Base-by-base conservation (phyloP, 345 rosid genomes). In the Pseudoturritis turrita region DNA sequence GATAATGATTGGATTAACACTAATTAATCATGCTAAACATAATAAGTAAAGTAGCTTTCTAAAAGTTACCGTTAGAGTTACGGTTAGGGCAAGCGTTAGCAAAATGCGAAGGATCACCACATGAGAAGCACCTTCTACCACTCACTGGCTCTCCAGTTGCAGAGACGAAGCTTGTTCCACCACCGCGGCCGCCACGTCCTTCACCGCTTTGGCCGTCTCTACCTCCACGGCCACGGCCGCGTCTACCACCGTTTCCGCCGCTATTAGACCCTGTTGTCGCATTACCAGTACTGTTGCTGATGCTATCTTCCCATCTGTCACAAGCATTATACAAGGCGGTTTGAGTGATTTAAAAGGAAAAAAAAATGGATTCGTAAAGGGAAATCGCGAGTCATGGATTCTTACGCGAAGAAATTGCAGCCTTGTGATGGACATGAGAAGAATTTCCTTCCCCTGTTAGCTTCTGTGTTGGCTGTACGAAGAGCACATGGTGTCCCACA, bases 41-140 rank as follows among this genome's bases (percentile, higher is more conserved):
- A 45, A 14, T 23, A 22, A 41, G 76, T 29, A 41, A 56, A 61
- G 65, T 23, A 41, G 37, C 36, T 62, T 63, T 55, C 37, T 56
- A 55, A 40, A 36, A 65, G 52, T 61, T 68, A 62, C 63, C 70
- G 73, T 60, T 72, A 45, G 81, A 58, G 77, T 82, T 85, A 49
- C 96, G 93, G 43, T 80, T 84, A 14, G 96, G 96, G 80, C 98
- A 95, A 65, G 60, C 86, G 60, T 86, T 88, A 15, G 96, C 98
- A 37, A 95, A 89, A 77, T 95, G 98, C 8, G 96, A 89, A 61
- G 98, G 99, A 80, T 95, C 99, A 49, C 96, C 96, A 71, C 99
- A 91, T 36, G 78, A 82, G 70, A 60, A 95, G 69, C 98, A 94
- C 72, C 96, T 84, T 81, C 81, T 81, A 45, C 90, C 88, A 43